Evolutionary conservation across 768 basidiomycete species (phyloP), one percentile per base, ranked within the genome.

Genomic region (Russula sp.): DNA sequence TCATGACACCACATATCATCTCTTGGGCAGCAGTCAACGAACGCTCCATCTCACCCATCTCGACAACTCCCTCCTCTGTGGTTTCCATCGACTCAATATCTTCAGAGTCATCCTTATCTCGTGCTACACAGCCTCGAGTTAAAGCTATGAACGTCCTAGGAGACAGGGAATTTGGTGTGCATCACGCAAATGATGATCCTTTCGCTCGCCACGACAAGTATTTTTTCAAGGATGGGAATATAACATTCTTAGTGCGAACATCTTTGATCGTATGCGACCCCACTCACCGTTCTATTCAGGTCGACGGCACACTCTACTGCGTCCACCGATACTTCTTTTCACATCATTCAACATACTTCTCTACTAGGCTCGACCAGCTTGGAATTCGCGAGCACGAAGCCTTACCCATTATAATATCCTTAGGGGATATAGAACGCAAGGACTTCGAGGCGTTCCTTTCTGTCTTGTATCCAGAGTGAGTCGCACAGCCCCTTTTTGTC

Each of bases 381-480:
- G 64, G 60, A 3, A 59, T 57, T 36, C 59, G 50, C 24, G 44
- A 67, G 30, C 60, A 66, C 11, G 60, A 61, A 26, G 44, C 62
- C 7, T 59, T 62, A 3, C 42, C 57, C 26, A 66, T 60, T 18
- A 58, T 63, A 22, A 55, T 67, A 49, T 52, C 61, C 1, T 32
- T 67, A 42, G 53, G 57, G 5, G 66, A 63, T 28, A 44, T 69
- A 30, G 57, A 65, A 49, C 13, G 51, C 42, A 59, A 57, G 32
- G 68, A 69, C 20, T 67, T 69, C 9, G 68, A 69, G 34, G 63
- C 66, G 0, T 57, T 69, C 44, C 64, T 69, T 34, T 66, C 68
- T 6, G 62, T 69, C 24, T n/a, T 69, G 26, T 69, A 69, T 66
- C 69, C 69, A 18, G 53, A 55, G 69, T 69, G 36, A 42, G 69